phyloP scores from a whole-genome alignment of 2,329 filamentous ascomycete genomes.

The Plenodomus tracheiphilus region DNA sequence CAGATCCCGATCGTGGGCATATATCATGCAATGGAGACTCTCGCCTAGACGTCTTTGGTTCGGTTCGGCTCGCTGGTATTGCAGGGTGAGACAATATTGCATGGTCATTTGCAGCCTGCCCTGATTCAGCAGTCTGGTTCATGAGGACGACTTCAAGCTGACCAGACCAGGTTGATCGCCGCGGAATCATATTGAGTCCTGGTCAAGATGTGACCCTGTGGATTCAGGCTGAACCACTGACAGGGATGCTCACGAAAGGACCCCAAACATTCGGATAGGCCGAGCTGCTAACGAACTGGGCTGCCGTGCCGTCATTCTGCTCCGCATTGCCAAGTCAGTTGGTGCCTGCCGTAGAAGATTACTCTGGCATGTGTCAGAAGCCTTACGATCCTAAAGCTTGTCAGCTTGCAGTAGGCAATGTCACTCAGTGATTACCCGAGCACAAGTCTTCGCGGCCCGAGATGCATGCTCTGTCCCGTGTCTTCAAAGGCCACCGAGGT shows the following conservation, averaged over 20 bases:
- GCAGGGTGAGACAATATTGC: neutral
- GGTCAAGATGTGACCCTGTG: neutral
- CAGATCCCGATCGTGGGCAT: neutral
- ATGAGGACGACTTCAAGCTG: neutral
- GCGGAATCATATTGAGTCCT: neutral
- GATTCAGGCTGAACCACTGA: neutral
- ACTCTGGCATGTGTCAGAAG: neutral
- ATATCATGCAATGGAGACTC: neutral
- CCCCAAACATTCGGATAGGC: neutral
- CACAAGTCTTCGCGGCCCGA: constrained; percentile 4
- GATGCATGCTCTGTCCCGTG: neutral
- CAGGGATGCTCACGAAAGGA: neutral
- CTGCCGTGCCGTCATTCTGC: neutral
- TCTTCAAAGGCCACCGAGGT: neutral
- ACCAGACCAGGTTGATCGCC: neutral
- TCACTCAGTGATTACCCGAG: neutral
- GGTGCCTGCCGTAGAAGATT: neutral
- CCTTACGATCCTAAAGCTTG: neutral
- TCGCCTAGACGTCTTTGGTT: neutral
- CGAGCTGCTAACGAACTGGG: neutral
- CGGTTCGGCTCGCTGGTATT: neutral
- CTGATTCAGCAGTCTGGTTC: neutral
- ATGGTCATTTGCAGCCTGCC: neutral
- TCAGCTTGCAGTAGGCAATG: neutral
- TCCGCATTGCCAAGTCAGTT: constrained; percentile 1